Conservation (phyloP, 1,139 yeast species). For the Hemisphaericaspora subhashii region DNA sequence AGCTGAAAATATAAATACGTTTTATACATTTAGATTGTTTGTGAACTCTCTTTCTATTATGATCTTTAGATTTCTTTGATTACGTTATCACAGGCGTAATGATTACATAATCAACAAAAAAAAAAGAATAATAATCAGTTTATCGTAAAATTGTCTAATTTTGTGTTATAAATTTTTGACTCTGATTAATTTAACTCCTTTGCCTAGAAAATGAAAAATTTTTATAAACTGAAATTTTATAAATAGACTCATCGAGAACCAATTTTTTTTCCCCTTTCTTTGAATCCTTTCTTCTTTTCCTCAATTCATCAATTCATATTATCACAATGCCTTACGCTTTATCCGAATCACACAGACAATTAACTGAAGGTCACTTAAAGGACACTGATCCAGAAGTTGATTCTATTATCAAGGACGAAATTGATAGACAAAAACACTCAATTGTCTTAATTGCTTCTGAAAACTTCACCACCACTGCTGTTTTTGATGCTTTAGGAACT, state of each 20-base stretch:
- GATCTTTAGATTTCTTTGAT: too few relatives aligned
- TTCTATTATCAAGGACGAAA: conserved; percentile 80
- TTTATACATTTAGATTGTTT: too few relatives aligned
- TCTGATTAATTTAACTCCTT: too few relatives aligned
- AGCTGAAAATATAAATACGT: too few relatives aligned
- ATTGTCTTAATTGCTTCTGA: conserved; percentile 92
- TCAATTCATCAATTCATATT: conserved; percentile 1
- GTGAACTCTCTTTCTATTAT: too few relatives aligned
- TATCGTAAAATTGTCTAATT: too few relatives aligned
- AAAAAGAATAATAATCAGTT: too few relatives aligned
- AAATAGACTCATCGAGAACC: not conserved
- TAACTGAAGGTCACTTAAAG: conserved; percentile 67
- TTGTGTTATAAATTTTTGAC: too few relatives aligned
- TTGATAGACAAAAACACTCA: conserved; percentile 86
- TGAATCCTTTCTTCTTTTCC: not conserved
- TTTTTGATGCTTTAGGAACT: conserved; percentile 89
- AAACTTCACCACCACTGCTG: conserved; percentile 92
- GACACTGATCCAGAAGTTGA: conserved; percentile 86
- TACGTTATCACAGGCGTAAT: too few relatives aligned
- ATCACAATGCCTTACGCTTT: conserved; percentile 54
- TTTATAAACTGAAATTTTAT: not conserved
- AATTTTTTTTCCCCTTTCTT: not conserved
- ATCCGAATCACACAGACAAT: conserved; percentile 62
- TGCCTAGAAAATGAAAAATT: not conserved
- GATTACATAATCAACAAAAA: too few relatives aligned